Base-by-base conservation (phyloP, 2,329 filamentous ascomycete species). In the Penicillium nordicum region DNA sequence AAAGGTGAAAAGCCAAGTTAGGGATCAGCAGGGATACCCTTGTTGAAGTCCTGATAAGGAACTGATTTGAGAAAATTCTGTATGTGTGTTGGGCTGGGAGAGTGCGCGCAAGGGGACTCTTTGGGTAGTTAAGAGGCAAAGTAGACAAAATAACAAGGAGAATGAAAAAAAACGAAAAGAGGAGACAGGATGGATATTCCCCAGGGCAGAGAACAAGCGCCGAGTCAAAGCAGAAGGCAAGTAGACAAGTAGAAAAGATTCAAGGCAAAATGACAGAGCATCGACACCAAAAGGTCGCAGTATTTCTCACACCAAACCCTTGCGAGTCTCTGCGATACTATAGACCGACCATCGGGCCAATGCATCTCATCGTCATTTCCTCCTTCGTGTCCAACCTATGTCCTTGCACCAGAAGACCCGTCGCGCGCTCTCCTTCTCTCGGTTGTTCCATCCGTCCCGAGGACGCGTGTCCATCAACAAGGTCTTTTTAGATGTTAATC, bases 401-500 rank as follows among this genome's bases (percentile, higher is more conserved):
- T 54, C 50, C 56, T 57, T 57, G 57, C 48, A 54, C 47, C 32
- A 50, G 43, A 50, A 37, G 44, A 58, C 61, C 56, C 46, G 54
- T 59, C 60, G 50, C 48, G 47, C 53, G 41, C 57, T 50, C 43
- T 57, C 56, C 36, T 45, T 57, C 55, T 57, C 57, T 63, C 50
- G 49, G 57, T 58, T 53, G 55, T 63, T 54, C 57, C 59, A 65
- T 62, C 61, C 58, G 34, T 51, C 58, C 62, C 50, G 57, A 62
- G 63, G 65, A 68, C 69, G 64, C 52, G 67, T 67, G 65, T 69
- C 69, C 67, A 67, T 68, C 67, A 67, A 68, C 66, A 68, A 65
- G 42, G 57, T 65, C 60, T 66, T 65, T 66, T 66, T 62, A 60
- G 46, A 54, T 53, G 58, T 72, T 67, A 66, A 58, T 67, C 62